Evolutionary conservation across 1,139 yeast genomes (phyloP), one percentile per base, ranked within the genome.

Genomic region (Kurtzmaniella quercitrusa): DNA sequence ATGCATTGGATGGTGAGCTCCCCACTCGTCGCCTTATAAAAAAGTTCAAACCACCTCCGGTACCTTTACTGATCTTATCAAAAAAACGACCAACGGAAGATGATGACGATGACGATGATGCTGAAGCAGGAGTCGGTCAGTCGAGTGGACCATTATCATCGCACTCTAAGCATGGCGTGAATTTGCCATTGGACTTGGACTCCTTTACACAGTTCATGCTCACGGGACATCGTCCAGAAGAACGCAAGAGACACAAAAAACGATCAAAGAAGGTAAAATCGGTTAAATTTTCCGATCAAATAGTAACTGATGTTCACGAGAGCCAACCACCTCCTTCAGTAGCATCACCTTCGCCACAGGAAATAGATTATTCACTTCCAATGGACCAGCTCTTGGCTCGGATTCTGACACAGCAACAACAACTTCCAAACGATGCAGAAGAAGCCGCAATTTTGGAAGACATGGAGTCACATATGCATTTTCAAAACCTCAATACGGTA

Each of bases 201-300:
- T 77, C 86, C 32, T 85, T 85, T 55, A 83, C 93, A 2, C 84
- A 83, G 49, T 80, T 85, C 55, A 68, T 85, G 56, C 64, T 85
- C 45, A 85, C 94, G 0, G 94, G 94, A 2, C 79, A 82, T 52
- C 65, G 84, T 38, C 86, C 86, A 12, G 71, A 63, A 26, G 76
- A 68, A 7, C 52, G 55, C 12, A 60, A 54, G 49, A 63, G 55
- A 47, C 54, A 54, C 54, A 56, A 59, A 37, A 47, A 47, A 41
- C 65, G 57, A 55, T 57, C 62, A 49, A 60, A 68, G 56, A 72
- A 71, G 47, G 58, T 66, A 36, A 84, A 84, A 55, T 75, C 79
- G 41, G 93, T 85, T 39, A 81, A 84, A 54, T 85, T 85, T 53
- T 78, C 86, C 11, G 91, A 84, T 52, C 80, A 82, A 49, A 61